Evolutionary conservation across 202 grass and related monocot genomes (phyloP).

Genomic region (Cymbopogon flexuosus): DNA sequence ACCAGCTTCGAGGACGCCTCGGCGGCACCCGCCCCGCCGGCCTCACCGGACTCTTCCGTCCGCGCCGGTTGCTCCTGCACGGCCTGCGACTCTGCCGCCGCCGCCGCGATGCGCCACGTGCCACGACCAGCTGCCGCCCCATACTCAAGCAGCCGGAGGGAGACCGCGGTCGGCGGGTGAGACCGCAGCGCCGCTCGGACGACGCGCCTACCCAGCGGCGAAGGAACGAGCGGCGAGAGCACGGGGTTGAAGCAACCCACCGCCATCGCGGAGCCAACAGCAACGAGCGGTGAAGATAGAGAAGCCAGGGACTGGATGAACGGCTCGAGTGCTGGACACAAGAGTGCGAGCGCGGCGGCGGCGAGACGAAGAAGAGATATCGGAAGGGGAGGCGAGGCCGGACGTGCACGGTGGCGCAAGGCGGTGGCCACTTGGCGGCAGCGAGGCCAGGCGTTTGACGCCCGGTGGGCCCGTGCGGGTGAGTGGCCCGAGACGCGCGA

Average conservation of each 20-base stretch:
- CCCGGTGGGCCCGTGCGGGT: neutral
- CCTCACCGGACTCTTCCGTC: slow-evolving; percentile 8
- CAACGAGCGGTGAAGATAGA: neutral
- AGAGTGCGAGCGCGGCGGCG: neutral
- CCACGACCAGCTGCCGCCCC: neutral
- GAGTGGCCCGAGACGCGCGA: neutral
- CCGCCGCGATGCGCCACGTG: slow-evolving; percentile 27
- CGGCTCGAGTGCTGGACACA: neutral
- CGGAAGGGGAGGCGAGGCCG: neutral
- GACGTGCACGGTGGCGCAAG: neutral
- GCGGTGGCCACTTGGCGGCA: slow-evolving; percentile 4
- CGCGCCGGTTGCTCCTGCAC: slow-evolving; percentile 44
- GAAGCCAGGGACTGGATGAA: neutral
- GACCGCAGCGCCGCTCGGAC: neutral
- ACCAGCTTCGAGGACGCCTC: slow-evolving; percentile 61
- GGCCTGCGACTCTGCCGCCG: slow-evolving; percentile 34
- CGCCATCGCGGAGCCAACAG: neutral
- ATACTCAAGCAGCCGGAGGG: neutral
- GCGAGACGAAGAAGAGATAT: slow-evolving; percentile 14
- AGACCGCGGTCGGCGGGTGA: neutral
- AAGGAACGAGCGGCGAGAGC: slow-evolving; percentile 9
- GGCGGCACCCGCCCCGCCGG: neutral
- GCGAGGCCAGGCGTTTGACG: neutral
- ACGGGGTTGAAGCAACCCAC: slow-evolving; percentile 3
- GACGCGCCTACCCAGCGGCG: neutral